A percentile compares a stretch with the other conserved stretches of the same genome.
These are phyloP conservation scores for Candida sanyaensis DNA, from an alignment of 1,139 yeast species.

Conservation along the genomic window DNA sequence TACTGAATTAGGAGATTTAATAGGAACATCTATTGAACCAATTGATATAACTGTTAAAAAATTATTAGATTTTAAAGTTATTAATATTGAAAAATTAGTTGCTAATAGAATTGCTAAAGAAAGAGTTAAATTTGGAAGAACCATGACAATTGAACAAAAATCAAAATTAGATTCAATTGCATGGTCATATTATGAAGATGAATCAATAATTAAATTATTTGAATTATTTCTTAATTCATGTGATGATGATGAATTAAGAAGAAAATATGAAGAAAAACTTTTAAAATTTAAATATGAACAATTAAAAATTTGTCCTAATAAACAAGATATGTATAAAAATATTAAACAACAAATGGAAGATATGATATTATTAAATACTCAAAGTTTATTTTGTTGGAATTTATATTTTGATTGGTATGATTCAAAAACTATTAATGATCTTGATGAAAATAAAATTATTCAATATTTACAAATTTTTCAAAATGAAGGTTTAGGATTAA, in stretches of 20 bases:
- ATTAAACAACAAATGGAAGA: constrained; percentile 66
- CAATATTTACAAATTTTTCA: constrained; percentile 61
- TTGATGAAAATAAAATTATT: constrained; percentile 50
- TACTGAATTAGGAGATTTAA: constrained; percentile 53
- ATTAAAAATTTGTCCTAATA: constrained; percentile 48
- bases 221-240: constrained; percentile 58
- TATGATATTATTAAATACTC: constrained; percentile 67
- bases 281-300: constrained; percentile 58
- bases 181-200: constrained; percentile 51
- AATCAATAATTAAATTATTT: constrained; percentile 56
- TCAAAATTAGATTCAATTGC: constrained; percentile 40
- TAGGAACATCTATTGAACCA: constrained; percentile 52
- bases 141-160: constrained; percentile 32
- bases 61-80: constrained; percentile 49
- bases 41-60: constrained; percentile 51
- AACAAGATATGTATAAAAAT: constrained; percentile 32
- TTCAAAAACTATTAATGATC: constrained; percentile 43
- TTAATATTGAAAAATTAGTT: constrained; percentile 40
- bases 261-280: constrained; percentile 58
- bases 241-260: constrained; percentile 62
- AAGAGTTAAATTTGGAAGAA: constrained; percentile 41
- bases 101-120: constrained; percentile 31
- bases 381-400: constrained; percentile 70
- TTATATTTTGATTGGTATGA: constrained; percentile 79
- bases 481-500: constrained; percentile 61